Percentiles rank a stretch among this genome's conserved stretches.
Conservation (phyloP, 495 filamentous ascomycete species). For the Cercophora newfieldiana region DNA sequence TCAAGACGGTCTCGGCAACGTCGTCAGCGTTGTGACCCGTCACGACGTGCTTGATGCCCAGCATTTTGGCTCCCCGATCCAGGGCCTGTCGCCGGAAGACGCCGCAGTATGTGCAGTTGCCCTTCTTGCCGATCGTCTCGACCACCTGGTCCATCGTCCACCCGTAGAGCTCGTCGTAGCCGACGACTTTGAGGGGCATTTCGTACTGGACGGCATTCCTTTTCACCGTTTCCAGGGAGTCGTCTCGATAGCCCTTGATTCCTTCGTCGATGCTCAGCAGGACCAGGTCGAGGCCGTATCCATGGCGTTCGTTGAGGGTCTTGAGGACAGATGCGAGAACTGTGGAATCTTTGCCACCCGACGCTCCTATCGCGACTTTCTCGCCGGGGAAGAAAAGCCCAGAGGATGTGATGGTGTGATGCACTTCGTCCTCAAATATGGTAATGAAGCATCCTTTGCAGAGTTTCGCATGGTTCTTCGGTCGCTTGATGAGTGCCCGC, state of each 20-base stretch:
- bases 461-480: constrained; percentile 89
- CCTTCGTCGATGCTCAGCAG: constrained; percentile 94
- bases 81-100: constrained; percentile 94
- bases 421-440: constrained; percentile 89
- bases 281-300: constrained; percentile 82
- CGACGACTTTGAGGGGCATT: constrained; percentile 86
- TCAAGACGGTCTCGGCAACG: constrained; percentile 96
- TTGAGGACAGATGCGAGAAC: constrained; percentile 93
- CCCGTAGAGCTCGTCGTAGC: constrained; percentile 92
- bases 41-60: constrained; percentile 91
- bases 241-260: constrained; percentile 94
- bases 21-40: constrained; percentile 98
- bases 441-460: constrained; percentile 85
- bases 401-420: constrained; percentile 81
- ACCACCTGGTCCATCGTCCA: constrained; percentile 99
- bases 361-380: constrained; percentile 90
- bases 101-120: constrained; percentile 98
- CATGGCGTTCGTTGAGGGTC: constrained; percentile 85
- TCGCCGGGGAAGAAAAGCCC: constrained; percentile 82
- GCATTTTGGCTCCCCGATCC: constrained; percentile 82
- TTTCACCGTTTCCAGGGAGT: constrained; percentile 94
- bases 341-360: constrained; percentile 96
- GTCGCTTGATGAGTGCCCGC: constrained; percentile 85
- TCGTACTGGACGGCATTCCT: constrained; percentile 86
- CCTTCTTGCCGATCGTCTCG: constrained; percentile 92